A percentile compares a stretch with the other conserved stretches of the same genome.
These are phyloP conservation scores for Butyriboletus loyo DNA, from an alignment of 768 basidiomycete genomes.

Conservation along the genomic window DNA sequence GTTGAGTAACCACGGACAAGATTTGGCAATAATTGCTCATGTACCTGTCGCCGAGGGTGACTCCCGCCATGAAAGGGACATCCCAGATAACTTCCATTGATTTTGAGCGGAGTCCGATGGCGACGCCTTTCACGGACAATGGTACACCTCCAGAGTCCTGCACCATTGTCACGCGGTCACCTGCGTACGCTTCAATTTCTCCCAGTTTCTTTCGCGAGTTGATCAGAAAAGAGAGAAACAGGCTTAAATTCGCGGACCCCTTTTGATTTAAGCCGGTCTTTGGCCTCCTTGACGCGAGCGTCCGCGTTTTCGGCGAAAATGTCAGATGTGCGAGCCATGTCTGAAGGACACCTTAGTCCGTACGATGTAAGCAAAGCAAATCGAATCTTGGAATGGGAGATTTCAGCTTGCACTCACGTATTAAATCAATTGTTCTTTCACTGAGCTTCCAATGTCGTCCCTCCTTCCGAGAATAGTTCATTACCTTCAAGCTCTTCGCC, in stretches of 20 bases:
- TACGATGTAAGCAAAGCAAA: background rate
- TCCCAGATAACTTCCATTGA: constrained; percentile 97
- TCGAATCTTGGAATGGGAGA: no score
- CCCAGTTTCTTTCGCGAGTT: constrained; percentile 86
- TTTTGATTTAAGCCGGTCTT: constrained; percentile 80
- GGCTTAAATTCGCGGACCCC: constrained; percentile 91
- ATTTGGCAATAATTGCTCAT: background rate
- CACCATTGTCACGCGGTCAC: constrained; percentile 95
- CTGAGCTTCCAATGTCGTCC: constrained; percentile 92
- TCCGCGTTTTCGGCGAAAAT: constrained; percentile 63
- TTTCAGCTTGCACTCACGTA: constrained; percentile 77
- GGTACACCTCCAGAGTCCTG: constrained; percentile 93
- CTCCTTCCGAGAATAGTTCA: constrained; percentile 86
- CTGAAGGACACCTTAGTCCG: constrained; percentile 39
- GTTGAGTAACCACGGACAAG: background rate
- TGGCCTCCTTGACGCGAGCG: constrained; percentile 68
- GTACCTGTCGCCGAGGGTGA: constrained; percentile 80
- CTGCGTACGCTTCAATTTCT: constrained; percentile 77
- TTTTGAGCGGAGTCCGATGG: constrained; percentile 81
- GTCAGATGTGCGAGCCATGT: constrained; percentile 65
- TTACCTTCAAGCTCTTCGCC: constrained; percentile 87
- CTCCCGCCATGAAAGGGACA: constrained; percentile 90
- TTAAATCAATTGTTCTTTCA: constrained; percentile 75
- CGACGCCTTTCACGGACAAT: constrained; percentile 87
- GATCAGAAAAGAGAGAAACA: constrained; percentile 88